Evolutionary conservation across 2,329 filamentous ascomycete species (phyloP), one percentile per base, ranked within the genome.

Genomic region (Ascochyta fabae): DNA sequence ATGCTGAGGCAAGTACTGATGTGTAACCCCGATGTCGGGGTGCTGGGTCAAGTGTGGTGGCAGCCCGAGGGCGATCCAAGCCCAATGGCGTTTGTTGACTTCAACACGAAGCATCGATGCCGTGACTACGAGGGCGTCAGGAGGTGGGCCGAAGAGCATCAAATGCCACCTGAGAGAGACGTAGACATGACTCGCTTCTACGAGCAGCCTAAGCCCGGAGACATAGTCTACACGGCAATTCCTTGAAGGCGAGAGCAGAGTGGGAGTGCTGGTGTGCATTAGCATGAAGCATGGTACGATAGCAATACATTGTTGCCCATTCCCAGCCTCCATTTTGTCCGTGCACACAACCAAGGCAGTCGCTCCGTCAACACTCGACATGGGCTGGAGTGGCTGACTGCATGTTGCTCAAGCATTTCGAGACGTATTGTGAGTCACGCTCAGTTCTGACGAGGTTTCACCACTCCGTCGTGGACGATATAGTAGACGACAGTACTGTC

Each of bases 401-500:
- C 4, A 12, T 41, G 27, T 4, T 36, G 33, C 34, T 8, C 36
- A 27, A 23, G 8, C 7, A 12, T 26, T 29, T 22, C 9, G 23
- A 13, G 24, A n/a, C 27, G 22, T n/a, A 35, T 24, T 8, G 5
- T 50, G 39, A 49, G 43, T 45, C 53, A 56, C 34, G 47, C 57
- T 70, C 65, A 94, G 72, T 95, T 95, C 74, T 94, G 91, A 53
- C 91, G 82, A 23, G 91, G 91, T 79, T 94, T 95, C 48, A 94
- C 89, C 61, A 93, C 86, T n/a, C 90, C 91, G 73, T 94, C 90
- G 67, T 94, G 90, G 73, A 94, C 85, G 60, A 93, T 83, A 71
- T 95, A 95, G 76, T 94, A 95, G 36, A 91, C 88, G 16, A 95
- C 83, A 0, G 91, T 94, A 61, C 90, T 93, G 75, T 95, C 91